Evolutionary conservation across 768 basidiomycete species (phyloP).

Genomic region (Xerocomellus chrysenteron): DNA sequence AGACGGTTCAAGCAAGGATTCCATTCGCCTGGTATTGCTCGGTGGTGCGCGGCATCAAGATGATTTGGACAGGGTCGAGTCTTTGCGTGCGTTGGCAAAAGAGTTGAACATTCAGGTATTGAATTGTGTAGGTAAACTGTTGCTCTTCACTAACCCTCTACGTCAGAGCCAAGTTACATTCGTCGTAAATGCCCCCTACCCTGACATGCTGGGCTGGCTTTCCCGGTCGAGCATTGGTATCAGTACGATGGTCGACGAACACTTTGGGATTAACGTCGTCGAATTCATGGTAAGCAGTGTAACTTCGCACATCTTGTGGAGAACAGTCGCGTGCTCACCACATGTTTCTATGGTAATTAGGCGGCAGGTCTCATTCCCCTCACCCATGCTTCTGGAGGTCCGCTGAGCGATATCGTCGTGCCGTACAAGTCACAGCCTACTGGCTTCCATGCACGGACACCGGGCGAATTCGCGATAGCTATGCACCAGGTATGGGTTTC

Average conservation of each 20-base stretch:
- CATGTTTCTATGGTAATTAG: slow-evolving; percentile 40
- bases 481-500: slow-evolving; percentile 49
- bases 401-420: slow-evolving; percentile 86
- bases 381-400: slow-evolving; percentile 91
- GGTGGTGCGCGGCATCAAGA: slow-evolving; percentile 82
- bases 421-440: slow-evolving; percentile 71
- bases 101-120: slow-evolving; percentile 67
- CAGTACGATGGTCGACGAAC: slow-evolving; percentile 97
- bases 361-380: slow-evolving; percentile 93
- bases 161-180: slow-evolving; percentile 70
- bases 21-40: slow-evolving; percentile 68
- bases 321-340: slow-evolving; percentile 11
- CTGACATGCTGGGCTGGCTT: slow-evolving; percentile 67
- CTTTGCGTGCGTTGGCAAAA: slow-evolving; percentile 54
- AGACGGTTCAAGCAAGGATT: slow-evolving; percentile 15
- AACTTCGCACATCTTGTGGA: not conserved
- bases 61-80: slow-evolving; percentile 69
- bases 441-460: slow-evolving; percentile 77
- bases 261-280: slow-evolving; percentile 97
- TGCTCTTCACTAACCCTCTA: slow-evolving; percentile 1
- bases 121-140: not conserved
- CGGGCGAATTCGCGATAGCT: slow-evolving; percentile 63
- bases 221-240: slow-evolving; percentile 78
- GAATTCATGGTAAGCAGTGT: slow-evolving; percentile 82
- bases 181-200: slow-evolving; percentile 79